Evolutionary conservation across 177 flowering plant species (phyloP), one percentile per base, ranked within the genome.

Genomic region (Vitis hybrid): DNA sequence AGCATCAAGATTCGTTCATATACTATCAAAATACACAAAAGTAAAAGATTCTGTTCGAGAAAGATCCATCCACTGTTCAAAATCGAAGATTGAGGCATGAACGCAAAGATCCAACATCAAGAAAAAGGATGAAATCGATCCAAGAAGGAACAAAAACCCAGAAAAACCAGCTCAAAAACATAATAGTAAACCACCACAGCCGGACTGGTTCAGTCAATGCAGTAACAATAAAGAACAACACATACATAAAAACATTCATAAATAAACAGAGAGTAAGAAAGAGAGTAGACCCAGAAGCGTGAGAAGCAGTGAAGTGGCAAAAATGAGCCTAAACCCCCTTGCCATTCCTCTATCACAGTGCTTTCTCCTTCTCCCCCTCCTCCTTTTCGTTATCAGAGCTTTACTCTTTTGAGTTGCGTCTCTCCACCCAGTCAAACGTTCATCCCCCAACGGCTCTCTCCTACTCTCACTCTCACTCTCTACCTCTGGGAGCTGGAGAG

Each of bases 281-380:
- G 17, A 65, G 24, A 3, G 58, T 74, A 59, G 63, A 84, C 87
- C 87, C n/a, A 84, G 63, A 50, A 80, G 83, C 17, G 64, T 12
- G 17, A 84, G 71, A 54, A 83, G 64, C 63, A 82, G 79, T 15
- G 74, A 70, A 72, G 73, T 53, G 9, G 78, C 80, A 67, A 75
- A 76, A 48, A 71, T 13, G 48, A 78, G 67, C 54, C 66, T 65
- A 32, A 73, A 74, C 17, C 68, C 61, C 67, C 76, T 67, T 63
- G 67, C 85, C 89, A 82, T 84, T 70, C 63, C 62, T 53, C 11
- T n/a, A 71, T 48, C 58, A 13, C 59, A 59, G 63, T 18, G 60
- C 20, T 61, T 66, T 55, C 69, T 61, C 55, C 20, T 63, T 46
- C 65, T 15, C 30, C 20, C n/a, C 21, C 56, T 9, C 69, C 11